Evolutionary conservation across 2,329 filamentous ascomycete species (phyloP), one percentile per base, ranked within the genome.

Genomic region (Colletotrichum sp.): DNA sequence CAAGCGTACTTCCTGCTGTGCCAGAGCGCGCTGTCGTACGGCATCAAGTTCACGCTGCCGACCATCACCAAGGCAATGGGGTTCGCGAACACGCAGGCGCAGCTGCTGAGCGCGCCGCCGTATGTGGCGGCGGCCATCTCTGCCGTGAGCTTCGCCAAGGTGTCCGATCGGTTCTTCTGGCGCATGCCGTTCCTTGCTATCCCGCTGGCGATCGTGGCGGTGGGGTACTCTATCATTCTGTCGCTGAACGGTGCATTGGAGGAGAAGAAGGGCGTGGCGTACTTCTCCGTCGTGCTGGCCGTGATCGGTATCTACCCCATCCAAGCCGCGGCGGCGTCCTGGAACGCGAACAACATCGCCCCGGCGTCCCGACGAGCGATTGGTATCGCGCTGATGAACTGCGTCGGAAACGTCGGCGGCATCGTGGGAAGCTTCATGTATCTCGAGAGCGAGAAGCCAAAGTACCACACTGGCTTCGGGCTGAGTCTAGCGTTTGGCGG

Each of bases 111-210:
- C 12, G 78, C 79, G 1, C 81, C 81, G 8, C 80, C 80, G 3
- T 80, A 79, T n/a, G 65, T 81, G 8, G 68, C 79, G 1, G 77
- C 79, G 2, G 79, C 69, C 4, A 32, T 80, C n/a, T 78, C 94
- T 1, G 94, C 93, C 0, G 86, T 95, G 4, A 66, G 85, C 1
- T 87, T 94, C 30, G 93, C 94, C 3, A 94, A 88, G 79, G 81
- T 93, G 7, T 93, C 93, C 0, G 94, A 96, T 79, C 88, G 91
- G 2, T 94, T 92, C 2, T 85, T 88, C 27, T 88, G 90, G 80
- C 88, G 94, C 22, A 93, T 93, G 6, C 84, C 92, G 13, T 78
- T 78, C 64, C 43, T 78, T 18, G 67, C 72, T 1, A 66, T 66
- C 8, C 77, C 76, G 3, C 66, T 78, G 9, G 74, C 74, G 2